Evolutionary conservation across 495 filamentous ascomycete species (phyloP).

Genomic region (Parathielavia appendiculata): DNA sequence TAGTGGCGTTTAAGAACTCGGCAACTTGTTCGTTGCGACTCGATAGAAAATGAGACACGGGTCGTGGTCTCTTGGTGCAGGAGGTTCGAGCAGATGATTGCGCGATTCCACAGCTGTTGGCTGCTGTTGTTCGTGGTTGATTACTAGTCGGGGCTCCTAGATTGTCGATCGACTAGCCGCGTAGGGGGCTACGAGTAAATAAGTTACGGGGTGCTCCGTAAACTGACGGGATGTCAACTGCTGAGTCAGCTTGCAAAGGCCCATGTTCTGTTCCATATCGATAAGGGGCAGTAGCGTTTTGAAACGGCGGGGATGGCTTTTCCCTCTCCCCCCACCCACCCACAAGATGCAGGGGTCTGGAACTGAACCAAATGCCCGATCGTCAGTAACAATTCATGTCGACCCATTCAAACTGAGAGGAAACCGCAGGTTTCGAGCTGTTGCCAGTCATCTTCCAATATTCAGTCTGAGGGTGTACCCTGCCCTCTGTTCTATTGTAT

Average conservation of each 20-base stretch:
- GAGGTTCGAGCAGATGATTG: not conserved
- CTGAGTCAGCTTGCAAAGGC: conserved; percentile 10
- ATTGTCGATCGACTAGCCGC: too few relatives aligned
- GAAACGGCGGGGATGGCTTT: conserved; percentile 14
- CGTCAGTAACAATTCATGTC: conserved; percentile 14
- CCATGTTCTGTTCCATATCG: conserved; percentile 14
- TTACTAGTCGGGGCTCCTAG: too few relatives aligned
- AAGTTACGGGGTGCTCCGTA: too few relatives aligned
- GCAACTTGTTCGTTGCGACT: not conserved
- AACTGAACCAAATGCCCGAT: conserved; percentile 7
- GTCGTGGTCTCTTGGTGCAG: not conserved
- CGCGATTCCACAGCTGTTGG: not conserved
- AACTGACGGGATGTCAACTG: not conserved
- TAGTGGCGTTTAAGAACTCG: not conserved
- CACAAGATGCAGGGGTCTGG: conserved; percentile 10
- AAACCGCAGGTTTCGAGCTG: not conserved
- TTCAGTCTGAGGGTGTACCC: not conserved
- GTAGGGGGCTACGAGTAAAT: too few relatives aligned
- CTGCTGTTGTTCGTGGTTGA: too few relatives aligned
- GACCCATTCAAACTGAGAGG: not conserved
- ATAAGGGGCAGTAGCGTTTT: conserved; percentile 21
- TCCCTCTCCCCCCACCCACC: not conserved
- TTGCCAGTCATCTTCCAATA: not conserved
- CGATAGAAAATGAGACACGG: not conserved
- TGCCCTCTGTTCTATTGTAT: not conserved